These are phyloP conservation scores for Phalaenopsis equestris DNA, from an alignment of 106 monocot species.

Conservation along the genomic window DNA sequence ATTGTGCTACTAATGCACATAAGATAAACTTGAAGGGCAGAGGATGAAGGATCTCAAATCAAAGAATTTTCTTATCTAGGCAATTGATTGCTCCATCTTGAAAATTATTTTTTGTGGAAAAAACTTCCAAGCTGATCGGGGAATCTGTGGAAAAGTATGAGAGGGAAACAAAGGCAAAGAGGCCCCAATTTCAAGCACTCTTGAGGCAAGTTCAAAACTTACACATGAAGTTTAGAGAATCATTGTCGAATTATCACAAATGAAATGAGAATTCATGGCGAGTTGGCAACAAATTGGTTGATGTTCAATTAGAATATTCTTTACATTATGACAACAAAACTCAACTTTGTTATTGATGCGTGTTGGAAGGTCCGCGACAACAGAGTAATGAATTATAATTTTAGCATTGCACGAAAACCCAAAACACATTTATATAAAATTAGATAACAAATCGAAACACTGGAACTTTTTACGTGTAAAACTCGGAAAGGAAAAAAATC, in stretches of 20 bases:
- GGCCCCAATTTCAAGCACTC: not conserved
- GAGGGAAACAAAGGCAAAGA: not conserved
- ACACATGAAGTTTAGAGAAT: not conserved
- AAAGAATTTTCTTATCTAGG: slow-evolving; percentile 5
- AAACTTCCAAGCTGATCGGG: slow-evolving; percentile 6
- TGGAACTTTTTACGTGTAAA: no score
- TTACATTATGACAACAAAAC: not conserved
- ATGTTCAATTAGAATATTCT: slow-evolving; percentile 3
- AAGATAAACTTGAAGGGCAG: not conserved
- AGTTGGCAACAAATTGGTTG: not conserved
- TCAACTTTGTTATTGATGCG: not conserved
- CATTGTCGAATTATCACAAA: not conserved
- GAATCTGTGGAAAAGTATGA: slow-evolving; percentile 6
- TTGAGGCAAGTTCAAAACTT: not conserved
- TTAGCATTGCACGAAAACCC: no score
- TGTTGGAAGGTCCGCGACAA: no score
- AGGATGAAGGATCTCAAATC: not conserved
- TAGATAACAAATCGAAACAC: no score
- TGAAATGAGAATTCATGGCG: slow-evolving; percentile 2
- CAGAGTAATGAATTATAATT: no score
- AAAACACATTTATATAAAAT: no score
- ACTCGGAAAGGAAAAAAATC: no score
- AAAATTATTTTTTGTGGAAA: not conserved
- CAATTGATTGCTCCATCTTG: not conserved
- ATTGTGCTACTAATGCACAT: not conserved